Evolutionary conservation across 75 land plant species (phyloP), one percentile per base, ranked within the genome.

Genomic region (Pinus tabuliformis): DNA sequence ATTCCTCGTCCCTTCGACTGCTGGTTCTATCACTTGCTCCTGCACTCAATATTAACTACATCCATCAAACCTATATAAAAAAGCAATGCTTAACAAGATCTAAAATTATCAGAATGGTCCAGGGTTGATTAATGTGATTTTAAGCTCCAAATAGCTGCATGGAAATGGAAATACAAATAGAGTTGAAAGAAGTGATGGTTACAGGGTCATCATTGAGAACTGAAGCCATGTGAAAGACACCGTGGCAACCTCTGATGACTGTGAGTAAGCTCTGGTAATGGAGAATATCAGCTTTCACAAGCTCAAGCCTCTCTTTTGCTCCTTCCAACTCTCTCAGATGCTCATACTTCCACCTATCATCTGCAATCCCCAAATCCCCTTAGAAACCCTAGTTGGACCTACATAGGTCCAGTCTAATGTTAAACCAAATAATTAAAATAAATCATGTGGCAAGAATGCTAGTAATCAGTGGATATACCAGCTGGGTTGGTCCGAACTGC

Each of bases 1-100:
- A 58, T 86, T 89, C 59, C 57, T 54, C 0, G 91, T 81, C 2
- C 91, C 91, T 21, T 71, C 70, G 49, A 86, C 80, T 7, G 89
- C 88, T 20, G 85, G 85, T 2, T 80, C 80, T 26, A 84, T 21
- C 83, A 83, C 70, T 65, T 65, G 42, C 6, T 65, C 36, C 42
- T 65, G 42, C 37, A 36, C 17, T 45, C 9, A 45, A 45, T 42
- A 45, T 45, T 6, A 45, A 45, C 49, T 5, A 37, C 7, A 12
- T 12, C 17, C 65, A 63, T 33, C 65, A 63, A 63, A 33, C 1
- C 5, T 18, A 36, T 65, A 4, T 36, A 16, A 5, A 65, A 30
- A 30, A 16, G 0, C 17, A 30, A 5, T 14, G 9, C 8, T 65
- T 15, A 65, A 14, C 15, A 28, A 65, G 2, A 33, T 6, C 5